Conservation (phyloP, 768 basidiomycete species). For the Naematelia aurantialba region DNA sequence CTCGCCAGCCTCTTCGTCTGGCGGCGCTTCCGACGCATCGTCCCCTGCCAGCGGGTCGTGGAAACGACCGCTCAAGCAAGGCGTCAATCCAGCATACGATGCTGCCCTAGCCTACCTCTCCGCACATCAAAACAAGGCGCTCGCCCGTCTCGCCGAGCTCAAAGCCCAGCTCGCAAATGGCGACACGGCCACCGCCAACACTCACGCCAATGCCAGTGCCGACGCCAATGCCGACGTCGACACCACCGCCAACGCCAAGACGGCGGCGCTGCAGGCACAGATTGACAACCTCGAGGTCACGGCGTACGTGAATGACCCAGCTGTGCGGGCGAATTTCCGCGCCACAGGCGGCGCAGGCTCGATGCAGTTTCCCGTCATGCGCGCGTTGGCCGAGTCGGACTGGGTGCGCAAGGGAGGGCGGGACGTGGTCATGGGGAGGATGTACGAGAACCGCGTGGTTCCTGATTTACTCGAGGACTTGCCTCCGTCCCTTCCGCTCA, state of each 20-base stretch:
- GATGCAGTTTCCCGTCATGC: slow-evolving; percentile 40
- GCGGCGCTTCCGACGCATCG: neutral
- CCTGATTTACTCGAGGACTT: slow-evolving; percentile 77
- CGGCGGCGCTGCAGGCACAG: slow-evolving; percentile 57
- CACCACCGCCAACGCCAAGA: no score
- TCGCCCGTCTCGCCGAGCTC: slow-evolving; percentile 54
- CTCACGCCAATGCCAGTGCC: no score
- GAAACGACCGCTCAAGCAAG: neutral
- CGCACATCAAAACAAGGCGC: slow-evolving; percentile 59
- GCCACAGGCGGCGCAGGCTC: slow-evolving; percentile 58
- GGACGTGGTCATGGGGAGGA: slow-evolving; percentile 89
- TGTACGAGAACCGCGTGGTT: slow-evolving; percentile 84
- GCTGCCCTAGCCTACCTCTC: slow-evolving; percentile 70
- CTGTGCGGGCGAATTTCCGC: slow-evolving; percentile 69
- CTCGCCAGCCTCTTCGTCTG: no score
- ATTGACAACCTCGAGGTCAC: slow-evolving; percentile 68
- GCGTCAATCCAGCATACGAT: slow-evolving; percentile 56
- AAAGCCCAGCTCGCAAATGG: slow-evolving; percentile 30
- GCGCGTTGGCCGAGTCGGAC: slow-evolving; percentile 74
- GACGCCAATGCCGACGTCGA: no score
- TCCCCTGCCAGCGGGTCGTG: neutral
- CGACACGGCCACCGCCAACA: no score
- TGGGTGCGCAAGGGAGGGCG: slow-evolving; percentile 82
- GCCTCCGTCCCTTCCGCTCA: slow-evolving; percentile 70
- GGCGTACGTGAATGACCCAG: slow-evolving; percentile 77